These are phyloP conservation scores for Clohesyomyces aquaticus DNA, from an alignment of 495 filamentous ascomycete genomes.

Conservation along the genomic window DNA sequence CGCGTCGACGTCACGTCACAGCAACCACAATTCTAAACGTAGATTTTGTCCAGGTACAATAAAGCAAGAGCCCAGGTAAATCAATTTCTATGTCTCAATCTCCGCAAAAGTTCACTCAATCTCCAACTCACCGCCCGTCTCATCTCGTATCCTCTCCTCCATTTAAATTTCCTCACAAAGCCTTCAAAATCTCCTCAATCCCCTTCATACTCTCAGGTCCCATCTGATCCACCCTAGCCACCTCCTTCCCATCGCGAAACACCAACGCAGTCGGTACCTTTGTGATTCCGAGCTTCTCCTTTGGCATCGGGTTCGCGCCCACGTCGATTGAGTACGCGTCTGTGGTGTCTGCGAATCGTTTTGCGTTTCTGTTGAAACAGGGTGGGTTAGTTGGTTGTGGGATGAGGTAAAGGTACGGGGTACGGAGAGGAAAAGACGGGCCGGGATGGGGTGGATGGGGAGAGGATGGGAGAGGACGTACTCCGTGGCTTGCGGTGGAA, in stretches of 20 bases:
- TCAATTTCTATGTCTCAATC: no score
- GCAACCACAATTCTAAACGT: no score
- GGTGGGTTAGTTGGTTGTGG: neutral
- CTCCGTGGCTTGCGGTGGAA: conserved; percentile 37
- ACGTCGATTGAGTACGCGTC: conserved; percentile 40
- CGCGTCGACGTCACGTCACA: no score
- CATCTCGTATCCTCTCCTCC: neutral
- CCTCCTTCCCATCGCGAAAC: conserved; percentile 40
- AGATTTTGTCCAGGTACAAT: no score
- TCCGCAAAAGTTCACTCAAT: no score
- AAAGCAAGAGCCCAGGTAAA: no score
- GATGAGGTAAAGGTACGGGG: no score
- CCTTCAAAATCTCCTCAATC: conserved; percentile 16
- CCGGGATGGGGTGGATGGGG: neutral
- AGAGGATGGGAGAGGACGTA: conserved; percentile 16
- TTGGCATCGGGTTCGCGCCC: conserved; percentile 30
- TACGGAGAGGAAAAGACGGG: neutral
- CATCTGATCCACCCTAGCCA: conserved; percentile 39
- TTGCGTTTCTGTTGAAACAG: conserved; percentile 29
- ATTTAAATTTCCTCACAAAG: neutral
- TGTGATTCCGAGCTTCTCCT: conserved; percentile 38
- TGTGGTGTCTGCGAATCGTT: conserved; percentile 34
- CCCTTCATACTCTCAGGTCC: conserved; percentile 29
- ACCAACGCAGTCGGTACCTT: conserved; percentile 36
- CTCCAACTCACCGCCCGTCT: no score